Conservation (phyloP, 257 asterid species). For the Solanum sparsipilum region DNA sequence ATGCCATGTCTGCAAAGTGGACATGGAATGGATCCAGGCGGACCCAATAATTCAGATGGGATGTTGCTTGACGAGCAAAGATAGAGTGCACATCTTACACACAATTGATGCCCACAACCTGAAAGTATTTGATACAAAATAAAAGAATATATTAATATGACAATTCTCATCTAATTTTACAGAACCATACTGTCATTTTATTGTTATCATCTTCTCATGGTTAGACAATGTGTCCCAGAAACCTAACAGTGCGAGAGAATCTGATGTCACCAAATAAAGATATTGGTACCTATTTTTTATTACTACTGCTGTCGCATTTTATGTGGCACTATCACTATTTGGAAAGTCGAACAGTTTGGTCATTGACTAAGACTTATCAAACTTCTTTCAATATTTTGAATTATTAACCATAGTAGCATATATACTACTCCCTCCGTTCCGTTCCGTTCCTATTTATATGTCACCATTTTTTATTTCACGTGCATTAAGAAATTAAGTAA, state of each 20-base stretch:
- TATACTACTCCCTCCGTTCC: not conserved
- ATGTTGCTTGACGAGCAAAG: slow-evolving; percentile 87
- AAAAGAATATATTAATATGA: not conserved
- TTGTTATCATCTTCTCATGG: not conserved
- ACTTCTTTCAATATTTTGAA: not conserved
- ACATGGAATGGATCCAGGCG: slow-evolving; percentile 85
- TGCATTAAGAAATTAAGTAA: no score
- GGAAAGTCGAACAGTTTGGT: not conserved
- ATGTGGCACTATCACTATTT: not conserved
- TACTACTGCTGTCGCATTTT: not conserved
- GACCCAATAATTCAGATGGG: slow-evolving; percentile 50
- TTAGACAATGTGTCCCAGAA: not conserved
- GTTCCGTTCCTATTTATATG: no score
- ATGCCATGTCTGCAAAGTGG: slow-evolving; percentile 87
- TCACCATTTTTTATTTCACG: no score
- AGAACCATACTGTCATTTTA: not conserved
- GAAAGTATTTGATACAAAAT: slow-evolving; percentile 8
- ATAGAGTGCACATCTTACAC: slow-evolving; percentile 89
- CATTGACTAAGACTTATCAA: not conserved
- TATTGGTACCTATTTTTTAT: not conserved
- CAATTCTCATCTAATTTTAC: not conserved
- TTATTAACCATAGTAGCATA: not conserved
- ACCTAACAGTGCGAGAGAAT: not conserved
- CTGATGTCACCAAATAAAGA: not conserved
- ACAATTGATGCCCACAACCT: slow-evolving; percentile 87